These are phyloP conservation scores for Aureobasidium sp. DNA, from an alignment of 2,329 filamentous ascomycete genomes.

Conservation along the genomic window DNA sequence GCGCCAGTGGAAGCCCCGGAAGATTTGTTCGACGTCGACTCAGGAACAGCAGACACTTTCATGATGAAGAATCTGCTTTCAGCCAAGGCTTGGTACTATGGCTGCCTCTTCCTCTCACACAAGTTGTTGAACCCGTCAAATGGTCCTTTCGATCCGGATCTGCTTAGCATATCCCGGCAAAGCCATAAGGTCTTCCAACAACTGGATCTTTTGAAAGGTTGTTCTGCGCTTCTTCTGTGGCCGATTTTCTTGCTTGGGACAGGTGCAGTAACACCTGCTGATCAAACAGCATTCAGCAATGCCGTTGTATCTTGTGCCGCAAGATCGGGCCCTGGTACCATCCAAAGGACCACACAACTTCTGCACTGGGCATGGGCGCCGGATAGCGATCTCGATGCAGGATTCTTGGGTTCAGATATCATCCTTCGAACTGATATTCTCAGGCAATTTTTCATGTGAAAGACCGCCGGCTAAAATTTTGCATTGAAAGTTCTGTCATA, in stretches of 20 bases:
- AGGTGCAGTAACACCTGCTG: background rate
- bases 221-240: background rate
- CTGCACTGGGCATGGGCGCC: background rate
- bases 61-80: constrained; percentile 7
- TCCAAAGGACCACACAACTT: background rate
- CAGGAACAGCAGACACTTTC: background rate
- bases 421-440: constrained; percentile 5
- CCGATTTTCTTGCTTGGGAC: background rate
- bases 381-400: background rate
- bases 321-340: background rate
- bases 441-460: background rate
- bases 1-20: background rate
- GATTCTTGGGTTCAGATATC: constrained; percentile 6
- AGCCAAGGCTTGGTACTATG: background rate
- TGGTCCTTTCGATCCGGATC: constrained; percentile 5
- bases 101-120: background rate
- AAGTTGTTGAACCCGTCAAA: background rate
- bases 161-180: background rate
- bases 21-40: constrained; percentile 4
- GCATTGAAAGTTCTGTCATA: background rate
- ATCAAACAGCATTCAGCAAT: background rate
- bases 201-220: background rate
- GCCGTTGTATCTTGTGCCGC: background rate
- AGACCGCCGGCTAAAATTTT: too few relatives aligned
- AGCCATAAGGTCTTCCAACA: constrained; percentile 3